A percentile compares a stretch with the other conserved stretches of the same genome.
These are phyloP conservation scores for Chytriomyces sp. DNA, from an alignment of 192 early-diverging fungal species.

Conservation along the genomic window DNA sequence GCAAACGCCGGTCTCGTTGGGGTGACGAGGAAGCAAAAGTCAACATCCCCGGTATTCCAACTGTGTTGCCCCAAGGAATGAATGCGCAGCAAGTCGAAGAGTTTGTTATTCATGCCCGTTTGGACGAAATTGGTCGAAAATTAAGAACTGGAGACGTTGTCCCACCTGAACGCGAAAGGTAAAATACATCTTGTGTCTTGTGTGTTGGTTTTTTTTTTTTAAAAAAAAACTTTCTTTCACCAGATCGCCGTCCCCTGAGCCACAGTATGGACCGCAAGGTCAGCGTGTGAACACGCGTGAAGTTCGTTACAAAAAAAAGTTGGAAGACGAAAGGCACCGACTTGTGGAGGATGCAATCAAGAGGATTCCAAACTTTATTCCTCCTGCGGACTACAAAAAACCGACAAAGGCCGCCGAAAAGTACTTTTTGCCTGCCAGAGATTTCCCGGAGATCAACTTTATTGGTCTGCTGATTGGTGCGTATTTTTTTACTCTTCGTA, in stretches of 20 bases:
- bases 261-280: conserved; percentile 89
- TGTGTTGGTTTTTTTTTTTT: conserved; percentile 8
- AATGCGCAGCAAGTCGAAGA: conserved; percentile 79
- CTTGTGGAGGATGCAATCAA: conserved; percentile 81
- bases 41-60: conserved; percentile 77
- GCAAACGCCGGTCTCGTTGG: conserved; percentile 86
- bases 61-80: conserved; percentile 77
- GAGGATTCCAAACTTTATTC: conserved; percentile 80
- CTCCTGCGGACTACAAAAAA: conserved; percentile 88
- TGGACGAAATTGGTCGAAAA: conserved; percentile 89
- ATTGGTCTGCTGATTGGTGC: conserved; percentile 90
- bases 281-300: conserved; percentile 97
- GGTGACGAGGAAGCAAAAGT: conserved; percentile 75
- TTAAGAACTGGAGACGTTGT: conserved; percentile 82
- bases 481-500: not conserved
- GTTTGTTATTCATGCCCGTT: conserved; percentile 79
- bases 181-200: conserved; percentile 18
- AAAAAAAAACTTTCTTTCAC: not conserved
- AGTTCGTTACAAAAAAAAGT: conserved; percentile 82
- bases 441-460: conserved; percentile 97
- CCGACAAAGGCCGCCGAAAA: conserved; percentile 87
- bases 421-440: conserved; percentile 92
- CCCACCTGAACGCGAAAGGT: conserved; percentile 80
- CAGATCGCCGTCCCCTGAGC: conserved; percentile 97
- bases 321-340: conserved; percentile 91